A percentile compares a stretch with the other conserved stretches of the same genome.
These are phyloP conservation scores for Paradendryphiella salina DNA, from an alignment of 2,329 filamentous ascomycete genomes.

Conservation along the genomic window DNA sequence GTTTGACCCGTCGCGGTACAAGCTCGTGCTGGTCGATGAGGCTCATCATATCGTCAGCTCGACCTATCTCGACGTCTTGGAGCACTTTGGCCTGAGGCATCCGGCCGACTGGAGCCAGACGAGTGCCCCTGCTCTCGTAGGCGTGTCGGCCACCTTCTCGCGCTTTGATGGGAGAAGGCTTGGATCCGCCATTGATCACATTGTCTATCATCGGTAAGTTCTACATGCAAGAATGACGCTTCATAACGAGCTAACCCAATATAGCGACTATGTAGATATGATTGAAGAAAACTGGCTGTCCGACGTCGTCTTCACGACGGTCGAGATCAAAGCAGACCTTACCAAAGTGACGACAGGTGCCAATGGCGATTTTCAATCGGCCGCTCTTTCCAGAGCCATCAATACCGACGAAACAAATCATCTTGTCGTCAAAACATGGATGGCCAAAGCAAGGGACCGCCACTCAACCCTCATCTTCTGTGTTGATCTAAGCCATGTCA, in stretches of 20 bases:
- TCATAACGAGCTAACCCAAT: constrained; percentile 3
- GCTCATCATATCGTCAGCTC: constrained; percentile 93
- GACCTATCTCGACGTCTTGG: constrained; percentile 73
- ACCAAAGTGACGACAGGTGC: constrained; percentile 65
- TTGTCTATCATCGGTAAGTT: constrained; percentile 81
- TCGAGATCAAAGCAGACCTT: constrained; percentile 79
- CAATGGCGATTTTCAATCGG: constrained; percentile 77
- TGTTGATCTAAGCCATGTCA: constrained; percentile 83
- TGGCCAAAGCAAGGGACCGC: constrained; percentile 70
- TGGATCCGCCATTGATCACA: constrained; percentile 86
- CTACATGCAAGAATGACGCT: too few species aligned
- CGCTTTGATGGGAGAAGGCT: constrained; percentile 82
- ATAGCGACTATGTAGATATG: constrained; percentile 71
- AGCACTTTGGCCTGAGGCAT: constrained; percentile 74
- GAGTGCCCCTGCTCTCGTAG: constrained; percentile 65
- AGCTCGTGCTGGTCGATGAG: constrained; percentile 91
- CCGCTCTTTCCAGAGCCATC: constrained; percentile 77
- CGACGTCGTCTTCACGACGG: constrained; percentile 91
- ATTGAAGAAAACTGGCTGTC: constrained; percentile 90
- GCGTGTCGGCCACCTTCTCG: constrained; percentile 82
- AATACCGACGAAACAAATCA: constrained; percentile 83
- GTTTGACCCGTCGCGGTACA: constrained; percentile 78
- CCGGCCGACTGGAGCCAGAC: constrained; percentile 44
- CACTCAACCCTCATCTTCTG: constrained; percentile 93
- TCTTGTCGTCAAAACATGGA: constrained; percentile 83